Evolutionary conservation across 2,329 filamentous ascomycete genomes (phyloP), one percentile per base, ranked within the genome.

Genomic region (Trichophyton schoenleinii): DNA sequence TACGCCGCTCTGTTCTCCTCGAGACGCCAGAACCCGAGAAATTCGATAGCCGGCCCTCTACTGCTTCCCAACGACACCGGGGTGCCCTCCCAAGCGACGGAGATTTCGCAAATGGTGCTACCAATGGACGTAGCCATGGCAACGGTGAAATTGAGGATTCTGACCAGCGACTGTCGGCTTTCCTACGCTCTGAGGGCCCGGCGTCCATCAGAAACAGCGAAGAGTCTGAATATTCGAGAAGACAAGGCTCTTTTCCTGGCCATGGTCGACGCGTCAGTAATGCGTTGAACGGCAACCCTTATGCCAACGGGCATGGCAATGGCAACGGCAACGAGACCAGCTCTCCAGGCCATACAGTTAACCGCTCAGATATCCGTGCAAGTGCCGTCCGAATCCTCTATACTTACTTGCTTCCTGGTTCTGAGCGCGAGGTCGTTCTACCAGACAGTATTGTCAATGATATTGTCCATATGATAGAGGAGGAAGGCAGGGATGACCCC

Each of bases 351-450:
- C 88, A 95, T 70, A 88, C 87, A 0, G 90, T 96, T 49, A 84
- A 87, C n/a, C 83, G 94, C 65, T 85, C 90, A 64, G 94, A 99
- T 70, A 91, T 99, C 67, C 84, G 91, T 62, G 88, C 91, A 8
- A 96, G 90, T 2, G 95, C 95, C 0, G 94, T 97, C 77, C 96
- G 96, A 81, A 96, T 99, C 58, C 82, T 99, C n/a, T 99, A 96
- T 77, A 97, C 92, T 0, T 99, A 94, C 71, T 80, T 99, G 4
- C 83, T 99, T 1, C 91, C 91, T 0, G 91, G 91, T n/a, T 89
- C 94, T 0, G 94, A 99, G 77, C 85, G 95, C 67, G 94, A 99
- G 75, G 97, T 99, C 67, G 91, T 91, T 55, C 82, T 99, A 4
- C 92, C 94, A 0, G 87, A 91, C 64, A 85, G 85, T 38, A 96